Percentiles rank a stretch among this genome's conserved stretches.
These are phyloP conservation scores for Westerdykella aurantiaca DNA, from an alignment of 2,329 filamentous ascomycete genomes.

Conservation along the genomic window DNA sequence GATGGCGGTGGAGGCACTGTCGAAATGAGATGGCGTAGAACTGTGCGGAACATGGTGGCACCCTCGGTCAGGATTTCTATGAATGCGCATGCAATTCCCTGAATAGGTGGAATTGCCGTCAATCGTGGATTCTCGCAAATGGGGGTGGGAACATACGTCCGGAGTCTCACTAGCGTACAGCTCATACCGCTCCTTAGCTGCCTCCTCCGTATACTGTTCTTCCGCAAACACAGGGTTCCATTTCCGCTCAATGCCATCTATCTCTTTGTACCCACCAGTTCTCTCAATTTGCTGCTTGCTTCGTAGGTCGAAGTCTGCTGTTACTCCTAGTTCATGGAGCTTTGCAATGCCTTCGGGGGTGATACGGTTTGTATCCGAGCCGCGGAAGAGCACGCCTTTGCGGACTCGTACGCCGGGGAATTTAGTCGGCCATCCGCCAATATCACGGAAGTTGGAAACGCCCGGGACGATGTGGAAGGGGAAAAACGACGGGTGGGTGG, in stretches of 20 bases:
- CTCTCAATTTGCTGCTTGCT: slow-evolving; percentile 55
- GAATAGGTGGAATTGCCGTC: not conserved
- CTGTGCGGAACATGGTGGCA: slow-evolving; percentile 49
- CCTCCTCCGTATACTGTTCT: slow-evolving; percentile 55
- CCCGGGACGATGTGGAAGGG: slow-evolving; percentile 24
- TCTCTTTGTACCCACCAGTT: slow-evolving; percentile 29
- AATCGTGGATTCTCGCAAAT: not conserved
- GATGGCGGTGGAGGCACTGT: slow-evolving; percentile 14
- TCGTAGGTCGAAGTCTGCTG: slow-evolving; percentile 61
- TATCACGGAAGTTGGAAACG: slow-evolving; percentile 31
- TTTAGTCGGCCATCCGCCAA: slow-evolving; percentile 20
- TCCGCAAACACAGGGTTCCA: slow-evolving; percentile 61
- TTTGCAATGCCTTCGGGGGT: slow-evolving; percentile 8
- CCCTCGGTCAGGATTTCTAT: slow-evolving; percentile 53
- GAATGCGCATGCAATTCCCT: slow-evolving; percentile 60
- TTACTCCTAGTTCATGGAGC: slow-evolving; percentile 49
- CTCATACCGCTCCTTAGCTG: slow-evolving; percentile 53
- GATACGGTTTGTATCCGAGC: slow-evolving; percentile 53
- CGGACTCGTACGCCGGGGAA: slow-evolving; percentile 36
- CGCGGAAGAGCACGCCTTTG: slow-evolving; percentile 56
- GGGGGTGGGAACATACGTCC: slow-evolving; percentile 25
- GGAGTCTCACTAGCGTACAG: slow-evolving; percentile 53
- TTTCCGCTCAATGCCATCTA: slow-evolving; percentile 44
- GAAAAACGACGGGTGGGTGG: slow-evolving; percentile 9
- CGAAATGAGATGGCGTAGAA: slow-evolving; percentile 53